phyloP scores from a whole-genome alignment of 331 rosid species.

The Rosa hybrid region DNA sequence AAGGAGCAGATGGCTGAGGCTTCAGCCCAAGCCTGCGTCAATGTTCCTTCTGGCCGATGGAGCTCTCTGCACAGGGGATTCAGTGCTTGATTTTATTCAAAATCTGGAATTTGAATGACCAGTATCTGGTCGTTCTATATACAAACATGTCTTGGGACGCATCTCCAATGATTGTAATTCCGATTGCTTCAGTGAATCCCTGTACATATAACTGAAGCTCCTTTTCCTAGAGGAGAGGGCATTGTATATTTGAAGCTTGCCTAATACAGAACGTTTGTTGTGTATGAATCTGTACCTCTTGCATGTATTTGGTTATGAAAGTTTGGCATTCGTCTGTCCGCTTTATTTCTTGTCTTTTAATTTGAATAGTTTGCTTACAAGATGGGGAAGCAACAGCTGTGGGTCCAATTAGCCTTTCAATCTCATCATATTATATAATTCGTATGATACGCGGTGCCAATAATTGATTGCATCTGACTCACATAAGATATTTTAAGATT shows the following conservation, averaged over 20 bases:
- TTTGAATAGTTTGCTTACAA: neutral
- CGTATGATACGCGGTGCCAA: neutral
- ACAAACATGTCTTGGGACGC: conserved; percentile 8
- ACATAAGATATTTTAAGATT: neutral
- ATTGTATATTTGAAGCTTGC: neutral
- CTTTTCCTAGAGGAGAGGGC: neutral
- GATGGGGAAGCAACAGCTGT: neutral
- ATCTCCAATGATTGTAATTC: neutral
- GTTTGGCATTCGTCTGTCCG: conserved; percentile 2
- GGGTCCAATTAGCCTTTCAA: neutral
- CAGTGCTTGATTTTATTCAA: conserved; percentile 54
- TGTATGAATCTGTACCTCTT: conserved; percentile 3
- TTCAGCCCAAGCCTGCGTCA: conserved; percentile 80
- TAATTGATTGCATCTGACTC: neutral
- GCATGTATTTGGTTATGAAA: neutral
- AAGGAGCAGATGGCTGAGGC: conserved; percentile 77
- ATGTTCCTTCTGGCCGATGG: conserved; percentile 68
- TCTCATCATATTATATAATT: neutral
- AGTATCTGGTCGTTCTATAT: conserved; percentile 20
- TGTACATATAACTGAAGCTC: conserved; percentile 40
- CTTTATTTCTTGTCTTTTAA: neutral
- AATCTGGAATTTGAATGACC: conserved; percentile 10
- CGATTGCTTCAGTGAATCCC: conserved; percentile 29
- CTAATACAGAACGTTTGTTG: neutral
- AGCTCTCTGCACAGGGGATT: conserved; percentile 82